Conservation (phyloP, 108 stramenopile species). For the Discostella stelligeroides region DNA sequence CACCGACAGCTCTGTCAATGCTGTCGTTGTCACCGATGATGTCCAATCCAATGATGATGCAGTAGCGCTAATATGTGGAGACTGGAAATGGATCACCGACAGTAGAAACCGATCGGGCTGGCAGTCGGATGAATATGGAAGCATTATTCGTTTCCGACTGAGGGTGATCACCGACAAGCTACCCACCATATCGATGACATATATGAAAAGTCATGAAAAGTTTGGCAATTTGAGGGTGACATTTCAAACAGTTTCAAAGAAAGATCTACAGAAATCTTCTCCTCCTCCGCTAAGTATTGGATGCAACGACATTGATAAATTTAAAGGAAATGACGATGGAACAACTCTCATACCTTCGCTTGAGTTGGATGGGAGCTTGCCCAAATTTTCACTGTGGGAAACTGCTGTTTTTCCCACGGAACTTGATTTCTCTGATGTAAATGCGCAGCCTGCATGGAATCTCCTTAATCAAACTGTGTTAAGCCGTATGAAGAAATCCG, state of each 20-base stretch:
- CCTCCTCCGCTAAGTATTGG: not conserved
- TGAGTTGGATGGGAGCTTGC: not conserved
- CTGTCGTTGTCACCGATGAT: not conserved
- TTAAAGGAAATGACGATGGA: not conserved
- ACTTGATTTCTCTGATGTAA: not conserved
- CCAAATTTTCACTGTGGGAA: conserved; percentile 27
- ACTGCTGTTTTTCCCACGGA: conserved; percentile 13
- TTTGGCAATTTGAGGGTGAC: conserved; percentile 23
- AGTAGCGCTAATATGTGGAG: conserved; percentile 31
- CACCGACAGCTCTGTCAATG: too few species aligned
- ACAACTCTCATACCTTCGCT: conserved; percentile 11
- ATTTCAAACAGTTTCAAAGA: conserved; percentile 16
- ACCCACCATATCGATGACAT: conserved; percentile 27
- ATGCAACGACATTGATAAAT: conserved; percentile 18
- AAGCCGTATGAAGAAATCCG: conserved; percentile 1
- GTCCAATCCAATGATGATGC: not conserved
- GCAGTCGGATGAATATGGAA: conserved; percentile 34
- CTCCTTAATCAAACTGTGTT: conserved; percentile 19
- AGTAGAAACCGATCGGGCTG: conserved; percentile 32
- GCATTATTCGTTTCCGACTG: conserved; percentile 26
- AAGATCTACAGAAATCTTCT: not conserved
- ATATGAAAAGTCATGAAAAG: conserved; percentile 28
- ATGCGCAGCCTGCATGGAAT: not conserved
- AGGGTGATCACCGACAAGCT: conserved; percentile 5
- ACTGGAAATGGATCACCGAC: conserved; percentile 41